phyloP scores from a whole-genome alignment of 2,329 filamentous ascomycete species.

The Fusarium torreyae region DNA sequence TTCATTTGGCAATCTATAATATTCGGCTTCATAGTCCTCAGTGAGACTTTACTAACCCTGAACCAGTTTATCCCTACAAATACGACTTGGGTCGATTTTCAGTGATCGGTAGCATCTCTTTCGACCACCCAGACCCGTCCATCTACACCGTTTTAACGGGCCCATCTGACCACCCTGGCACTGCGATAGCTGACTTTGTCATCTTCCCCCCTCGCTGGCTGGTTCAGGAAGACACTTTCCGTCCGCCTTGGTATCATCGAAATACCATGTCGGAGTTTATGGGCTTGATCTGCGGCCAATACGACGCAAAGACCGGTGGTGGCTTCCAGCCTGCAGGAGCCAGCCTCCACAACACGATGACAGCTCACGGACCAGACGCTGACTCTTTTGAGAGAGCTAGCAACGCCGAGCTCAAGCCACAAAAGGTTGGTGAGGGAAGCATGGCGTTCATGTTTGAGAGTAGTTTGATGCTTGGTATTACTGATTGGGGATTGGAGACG shows the following conservation, averaged over 20 bases:
- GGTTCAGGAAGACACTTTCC: constrained; percentile 78
- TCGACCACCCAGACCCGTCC: constrained; percentile 81
- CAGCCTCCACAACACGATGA: constrained; percentile 79
- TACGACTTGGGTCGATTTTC: constrained; percentile 86
- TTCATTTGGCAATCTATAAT: accelerated
- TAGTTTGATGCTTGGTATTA: constrained; percentile 78
- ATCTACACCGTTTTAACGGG: constrained; percentile 83
- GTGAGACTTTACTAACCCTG: neutral
- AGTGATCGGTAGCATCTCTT: constrained; percentile 77
- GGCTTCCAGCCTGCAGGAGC: constrained; percentile 73
- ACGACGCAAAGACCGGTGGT: constrained; percentile 73
- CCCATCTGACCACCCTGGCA: constrained; percentile 71
- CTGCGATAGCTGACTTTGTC: constrained; percentile 79
- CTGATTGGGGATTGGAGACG: constrained; percentile 76
- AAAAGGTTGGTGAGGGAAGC: constrained; percentile 72
- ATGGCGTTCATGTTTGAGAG: constrained; percentile 81
- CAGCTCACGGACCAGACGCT: constrained; percentile 74
- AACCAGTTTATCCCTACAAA: constrained; percentile 73
- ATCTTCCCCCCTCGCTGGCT: constrained; percentile 82
- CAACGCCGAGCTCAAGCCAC: constrained; percentile 67
- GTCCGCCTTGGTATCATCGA: constrained; percentile 80
- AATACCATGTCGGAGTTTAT: constrained; percentile 79
- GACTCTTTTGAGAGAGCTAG: constrained; percentile 70
- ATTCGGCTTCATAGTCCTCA: no score
- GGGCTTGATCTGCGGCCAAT: constrained; percentile 70